Base-by-base conservation (phyloP, 139 green algal species). In the Chlorella sp. region DNA sequence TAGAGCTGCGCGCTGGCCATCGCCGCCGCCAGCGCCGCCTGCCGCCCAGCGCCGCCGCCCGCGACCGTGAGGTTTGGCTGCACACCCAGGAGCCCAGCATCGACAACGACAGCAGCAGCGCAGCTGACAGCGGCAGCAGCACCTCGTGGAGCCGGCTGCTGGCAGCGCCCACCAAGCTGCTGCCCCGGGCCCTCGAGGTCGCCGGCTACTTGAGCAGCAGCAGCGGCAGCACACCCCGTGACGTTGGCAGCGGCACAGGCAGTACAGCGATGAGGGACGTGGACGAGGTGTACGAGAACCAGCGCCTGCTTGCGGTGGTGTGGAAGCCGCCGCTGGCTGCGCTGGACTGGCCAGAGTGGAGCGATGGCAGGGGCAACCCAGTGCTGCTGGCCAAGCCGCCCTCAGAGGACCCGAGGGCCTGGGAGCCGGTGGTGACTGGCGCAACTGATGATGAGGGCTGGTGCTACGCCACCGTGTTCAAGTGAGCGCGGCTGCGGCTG, bases 391-490 rank as follows among this genome's bases (percentile, higher is more conserved):
- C 56, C 9, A 39, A 26, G 55, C 26, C 64, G 21, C 84, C 79
- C 1, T 39, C 28, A 34, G 34, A 78, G 15, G 60, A 74, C 1
- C 7, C 39, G 9, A 25, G 9, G 21, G 68, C 18, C 20, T 93
- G 86, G 89, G 69, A 88, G 41, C 12, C 83, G 20, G 83, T 81
- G 5, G 80, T 90, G 13, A 80, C 36, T 0, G 28, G 64, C 18
- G 85, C 72, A 62, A 93, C 90, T 0, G 89, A 93, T 28, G 23
- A 72, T 0, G 76, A 93, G 30, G 90, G 90, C 55, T 93, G 87
- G 84, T 75, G 87, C 38, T 92, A 93, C 72, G 90, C 63, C 39
- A 90, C 84, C 39, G 89, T 93, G 9, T 92, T 93, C 80, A 91
- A 89, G 85, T 90, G 79, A 60, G 76, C 51, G 12, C 32, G 16